Evolutionary conservation across 352 stramenopile species (phyloP).

Genomic region (Pythium oligandrum): DNA sequence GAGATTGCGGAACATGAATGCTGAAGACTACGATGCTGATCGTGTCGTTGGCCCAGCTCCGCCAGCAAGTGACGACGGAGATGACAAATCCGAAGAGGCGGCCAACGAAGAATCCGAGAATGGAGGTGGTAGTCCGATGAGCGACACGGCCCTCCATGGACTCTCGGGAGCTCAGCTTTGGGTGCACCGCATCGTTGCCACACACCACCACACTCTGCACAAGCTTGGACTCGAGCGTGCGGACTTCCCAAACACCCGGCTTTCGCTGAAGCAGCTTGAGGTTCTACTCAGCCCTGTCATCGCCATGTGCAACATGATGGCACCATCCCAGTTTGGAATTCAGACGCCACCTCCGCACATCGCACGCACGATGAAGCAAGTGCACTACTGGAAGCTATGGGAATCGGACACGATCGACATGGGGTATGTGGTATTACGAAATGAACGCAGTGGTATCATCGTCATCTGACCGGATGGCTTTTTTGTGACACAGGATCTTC

Average conservation of each 20-base stretch:
- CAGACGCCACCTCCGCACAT: slow-evolving; percentile 60
- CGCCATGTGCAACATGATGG: slow-evolving; percentile 46
- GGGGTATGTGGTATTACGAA: slow-evolving; percentile 24
- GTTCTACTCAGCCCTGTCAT: slow-evolving; percentile 57
- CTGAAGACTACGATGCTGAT: too few relatives aligned
- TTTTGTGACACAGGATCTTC: slow-evolving; percentile 46
- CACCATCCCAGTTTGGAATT: slow-evolving; percentile 65
- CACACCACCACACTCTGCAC: slow-evolving; percentile 56
- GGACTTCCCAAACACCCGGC: slow-evolving; percentile 61
- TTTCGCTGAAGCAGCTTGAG: slow-evolving; percentile 75
- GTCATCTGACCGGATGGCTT: not conserved
- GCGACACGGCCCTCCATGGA: slow-evolving; percentile 34
- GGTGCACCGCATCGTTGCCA: slow-evolving; percentile 60
- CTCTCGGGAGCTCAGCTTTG: slow-evolving; percentile 65
- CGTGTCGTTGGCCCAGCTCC: too few relatives aligned
- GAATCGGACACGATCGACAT: slow-evolving; percentile 82
- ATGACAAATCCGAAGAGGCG: too few relatives aligned
- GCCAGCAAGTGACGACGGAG: too few relatives aligned
- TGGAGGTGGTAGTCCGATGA: too few relatives aligned
- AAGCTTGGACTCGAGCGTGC: slow-evolving; percentile 36
- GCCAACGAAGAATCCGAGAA: too few relatives aligned
- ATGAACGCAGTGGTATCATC: not conserved
- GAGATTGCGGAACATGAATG: too few relatives aligned
- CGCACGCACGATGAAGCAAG: slow-evolving; percentile 63
- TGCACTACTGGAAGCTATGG: slow-evolving; percentile 86